A percentile compares a stretch with the other conserved stretches of the same genome.
Conservation (phyloP, 495 filamentous ascomycete genomes). For the Xylaria cubensis region DNA sequence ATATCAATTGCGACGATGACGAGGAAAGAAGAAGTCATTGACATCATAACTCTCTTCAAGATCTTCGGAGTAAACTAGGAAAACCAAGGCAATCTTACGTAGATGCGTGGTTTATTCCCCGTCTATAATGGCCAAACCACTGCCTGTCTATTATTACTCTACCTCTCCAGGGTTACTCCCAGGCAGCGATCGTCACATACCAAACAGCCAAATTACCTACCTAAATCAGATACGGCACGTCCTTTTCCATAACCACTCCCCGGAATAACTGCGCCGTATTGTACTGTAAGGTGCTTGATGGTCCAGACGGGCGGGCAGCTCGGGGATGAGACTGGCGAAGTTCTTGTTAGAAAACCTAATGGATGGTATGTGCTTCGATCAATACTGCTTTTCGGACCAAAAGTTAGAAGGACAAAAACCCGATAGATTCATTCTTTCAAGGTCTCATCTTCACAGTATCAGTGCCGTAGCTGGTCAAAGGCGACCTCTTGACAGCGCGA, state of each 20-base stretch:
- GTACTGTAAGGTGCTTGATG: neutral
- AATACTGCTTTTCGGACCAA: neutral
- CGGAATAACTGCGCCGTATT: neutral
- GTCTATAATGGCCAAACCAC: constrained; percentile 8
- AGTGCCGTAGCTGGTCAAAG: neutral
- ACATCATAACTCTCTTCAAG: neutral
- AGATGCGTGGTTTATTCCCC: constrained; percentile 19
- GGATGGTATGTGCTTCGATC: neutral
- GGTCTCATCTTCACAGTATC: neutral
- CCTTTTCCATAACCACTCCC: neutral
- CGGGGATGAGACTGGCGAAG: neutral
- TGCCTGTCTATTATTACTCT: neutral
- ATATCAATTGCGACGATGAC: neutral
- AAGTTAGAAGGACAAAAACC: neutral
- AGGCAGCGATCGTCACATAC: neutral
- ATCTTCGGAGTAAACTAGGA: neutral
- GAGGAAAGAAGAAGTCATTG: neutral
- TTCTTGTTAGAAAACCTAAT: neutral
- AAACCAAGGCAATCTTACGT: constrained; percentile 10
- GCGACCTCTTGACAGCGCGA: neutral
- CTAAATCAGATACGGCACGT: constrained; percentile 4
- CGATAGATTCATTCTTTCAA: neutral
- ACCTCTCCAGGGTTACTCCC: neutral
- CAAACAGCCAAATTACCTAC: neutral
- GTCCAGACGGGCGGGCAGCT: neutral